A percentile compares a stretch with the other conserved stretches of the same genome.
Conservation (phyloP, 2,329 filamentous ascomycete genomes). For the Colletotrichum liaoningense region DNA sequence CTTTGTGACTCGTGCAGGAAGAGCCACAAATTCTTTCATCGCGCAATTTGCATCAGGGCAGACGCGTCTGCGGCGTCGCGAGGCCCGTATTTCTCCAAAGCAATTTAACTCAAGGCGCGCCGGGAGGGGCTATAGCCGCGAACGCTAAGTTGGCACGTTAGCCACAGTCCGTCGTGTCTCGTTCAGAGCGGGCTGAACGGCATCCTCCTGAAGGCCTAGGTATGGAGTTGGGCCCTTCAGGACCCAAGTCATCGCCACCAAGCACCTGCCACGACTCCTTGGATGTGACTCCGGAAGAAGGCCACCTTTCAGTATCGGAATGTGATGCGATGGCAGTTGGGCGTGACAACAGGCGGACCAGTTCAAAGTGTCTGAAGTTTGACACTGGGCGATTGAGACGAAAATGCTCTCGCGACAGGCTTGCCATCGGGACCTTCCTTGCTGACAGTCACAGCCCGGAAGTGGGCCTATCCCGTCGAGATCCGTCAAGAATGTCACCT, state of each 20-base stretch:
- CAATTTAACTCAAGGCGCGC: slow-evolving; percentile 29
- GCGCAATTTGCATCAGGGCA: slow-evolving; percentile 16
- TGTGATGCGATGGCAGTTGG: slow-evolving; percentile 9
- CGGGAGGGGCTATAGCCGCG: slow-evolving; percentile 22
- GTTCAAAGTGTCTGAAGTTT: slow-evolving; percentile 18
- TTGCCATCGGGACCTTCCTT: slow-evolving; percentile 9
- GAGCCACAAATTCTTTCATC: slow-evolving; percentile 30
- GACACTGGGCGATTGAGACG: slow-evolving; percentile 22
- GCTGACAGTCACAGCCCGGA: slow-evolving; percentile 5
- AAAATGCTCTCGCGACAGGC: slow-evolving; percentile 15
- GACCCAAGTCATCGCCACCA: background rate
- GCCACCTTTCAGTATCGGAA: slow-evolving; percentile 19
- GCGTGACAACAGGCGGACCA: background rate
- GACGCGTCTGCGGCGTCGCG: slow-evolving; percentile 28
- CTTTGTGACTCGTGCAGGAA: slow-evolving; percentile 29
- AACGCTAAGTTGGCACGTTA: slow-evolving; percentile 1
- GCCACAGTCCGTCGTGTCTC: slow-evolving; percentile 18
- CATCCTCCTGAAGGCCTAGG: background rate
- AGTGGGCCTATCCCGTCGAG: slow-evolving; percentile 7
- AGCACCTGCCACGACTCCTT: background rate
- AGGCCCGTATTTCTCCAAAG: slow-evolving; percentile 16
- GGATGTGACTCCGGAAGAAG: background rate
- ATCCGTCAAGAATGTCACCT: slow-evolving; percentile 24
- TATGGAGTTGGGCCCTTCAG: background rate
- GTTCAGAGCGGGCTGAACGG: slow-evolving; percentile 11